Conservation (phyloP, 495 filamentous ascomycete genomes). For the Chaetomidium leptoderma region DNA sequence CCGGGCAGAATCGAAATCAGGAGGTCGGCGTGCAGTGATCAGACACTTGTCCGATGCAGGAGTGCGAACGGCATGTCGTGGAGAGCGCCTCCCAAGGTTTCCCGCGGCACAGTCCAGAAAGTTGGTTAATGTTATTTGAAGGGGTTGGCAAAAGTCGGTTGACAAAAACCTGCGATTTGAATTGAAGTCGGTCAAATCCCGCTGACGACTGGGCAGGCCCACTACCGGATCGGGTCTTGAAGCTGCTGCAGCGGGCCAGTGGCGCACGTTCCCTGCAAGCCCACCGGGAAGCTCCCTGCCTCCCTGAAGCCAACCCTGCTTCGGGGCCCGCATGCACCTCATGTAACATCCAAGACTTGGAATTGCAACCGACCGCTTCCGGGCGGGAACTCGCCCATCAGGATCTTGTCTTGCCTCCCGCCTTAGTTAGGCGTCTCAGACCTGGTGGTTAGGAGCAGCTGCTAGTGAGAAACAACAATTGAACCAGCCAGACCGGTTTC, state of each 20-base stretch:
- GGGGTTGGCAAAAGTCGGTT: no score
- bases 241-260: no score
- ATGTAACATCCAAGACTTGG: slow-evolving; percentile 22
- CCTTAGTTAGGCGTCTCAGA: slow-evolving; percentile 20
- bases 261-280: neutral
- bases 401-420: neutral
- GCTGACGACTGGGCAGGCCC: neutral
- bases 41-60: slow-evolving; percentile 4
- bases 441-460: slow-evolving; percentile 5
- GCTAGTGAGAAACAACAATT: slow-evolving; percentile 15
- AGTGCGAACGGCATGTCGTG: neutral
- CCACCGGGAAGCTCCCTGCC: slow-evolving; percentile 5
- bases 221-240: slow-evolving; percentile 2
- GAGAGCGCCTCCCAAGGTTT: no score
- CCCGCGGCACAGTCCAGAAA: no score
- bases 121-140: no score
- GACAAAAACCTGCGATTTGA: no score
- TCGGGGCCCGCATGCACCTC: neutral
- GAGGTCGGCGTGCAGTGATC: slow-evolving; percentile 4
- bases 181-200: neutral
- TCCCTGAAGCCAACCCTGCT: slow-evolving; percentile 1
- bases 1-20: neutral
- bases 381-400: slow-evolving; percentile 1
- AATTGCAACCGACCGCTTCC: slow-evolving; percentile 9
- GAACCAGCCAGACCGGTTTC: slow-evolving; percentile 17